Evolutionary conservation across 2,329 filamentous ascomycete genomes (phyloP).

Genomic region (Neofusicoccum ribis): DNA sequence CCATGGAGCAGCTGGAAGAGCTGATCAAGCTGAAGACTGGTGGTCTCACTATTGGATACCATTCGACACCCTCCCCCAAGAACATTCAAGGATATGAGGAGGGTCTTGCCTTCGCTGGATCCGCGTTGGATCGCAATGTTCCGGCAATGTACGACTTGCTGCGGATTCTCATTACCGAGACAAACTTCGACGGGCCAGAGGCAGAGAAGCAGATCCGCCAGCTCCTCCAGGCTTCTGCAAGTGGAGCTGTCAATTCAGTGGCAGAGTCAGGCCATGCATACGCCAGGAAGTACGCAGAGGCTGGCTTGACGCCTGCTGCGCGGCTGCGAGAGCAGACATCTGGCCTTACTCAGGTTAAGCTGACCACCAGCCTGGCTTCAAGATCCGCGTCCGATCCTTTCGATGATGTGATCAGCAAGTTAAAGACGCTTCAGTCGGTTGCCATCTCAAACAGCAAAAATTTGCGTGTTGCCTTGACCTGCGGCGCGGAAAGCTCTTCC

Average conservation of each 20-base stretch:
- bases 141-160: slow-evolving; percentile 88
- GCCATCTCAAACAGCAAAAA: slow-evolving; percentile 67
- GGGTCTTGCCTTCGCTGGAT: slow-evolving; percentile 81
- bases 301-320: slow-evolving; percentile 70
- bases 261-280: slow-evolving; percentile 87
- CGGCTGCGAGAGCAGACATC: slow-evolving; percentile 80
- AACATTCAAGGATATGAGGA: slow-evolving; percentile 72
- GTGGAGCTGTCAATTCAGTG: slow-evolving; percentile 87
- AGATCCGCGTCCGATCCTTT: slow-evolving; percentile 69
- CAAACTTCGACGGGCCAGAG: slow-evolving; percentile 82
- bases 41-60: slow-evolving; percentile 81
- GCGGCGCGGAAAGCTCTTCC: slow-evolving; percentile 70
- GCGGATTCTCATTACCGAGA: slow-evolving; percentile 77
- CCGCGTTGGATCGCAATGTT: slow-evolving; percentile 85
- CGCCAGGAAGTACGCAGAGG: slow-evolving; percentile 80
- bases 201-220: slow-evolving; percentile 82
- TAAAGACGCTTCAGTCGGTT: slow-evolving; percentile 81
- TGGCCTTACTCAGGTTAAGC: slow-evolving; percentile 86
- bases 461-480: slow-evolving; percentile 82
- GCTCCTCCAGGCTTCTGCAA: slow-evolving; percentile 80
- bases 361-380: slow-evolving; percentile 76
- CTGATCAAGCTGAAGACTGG: slow-evolving; percentile 95
- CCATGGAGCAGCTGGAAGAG: slow-evolving; percentile 94
- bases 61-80: slow-evolving; percentile 74
- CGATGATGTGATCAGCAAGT: slow-evolving; percentile 73